Evolutionary conservation across 2,329 filamentous ascomycete species (phyloP).

Genomic region (Xylariomycetidae sp.): DNA sequence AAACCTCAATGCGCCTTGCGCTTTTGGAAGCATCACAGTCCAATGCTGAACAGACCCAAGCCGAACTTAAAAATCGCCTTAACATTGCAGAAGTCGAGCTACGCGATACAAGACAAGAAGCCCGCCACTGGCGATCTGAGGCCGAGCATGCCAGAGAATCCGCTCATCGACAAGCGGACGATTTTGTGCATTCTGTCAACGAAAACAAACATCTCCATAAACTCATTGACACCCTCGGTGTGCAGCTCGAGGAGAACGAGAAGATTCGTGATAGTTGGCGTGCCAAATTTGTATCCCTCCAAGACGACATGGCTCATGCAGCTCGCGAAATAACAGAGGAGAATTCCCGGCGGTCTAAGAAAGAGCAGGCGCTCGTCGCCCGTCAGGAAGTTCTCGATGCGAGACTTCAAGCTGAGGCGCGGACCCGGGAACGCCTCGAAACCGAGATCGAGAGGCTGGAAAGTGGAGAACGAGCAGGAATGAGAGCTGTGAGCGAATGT

Average conservation of each 20-base stretch:
- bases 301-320: constrained; percentile 79
- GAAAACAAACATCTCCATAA: constrained; percentile 71
- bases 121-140: constrained; percentile 57
- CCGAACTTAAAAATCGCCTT: constrained; percentile 52
- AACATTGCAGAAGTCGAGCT: constrained; percentile 51
- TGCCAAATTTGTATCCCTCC: constrained; percentile 76
- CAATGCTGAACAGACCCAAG: constrained; percentile 48
- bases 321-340: constrained; percentile 78
- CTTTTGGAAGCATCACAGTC: constrained; percentile 64
- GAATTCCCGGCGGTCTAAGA: constrained; percentile 72
- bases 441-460: constrained; percentile 63
- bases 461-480: constrained; percentile 58
- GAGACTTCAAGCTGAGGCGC: constrained; percentile 69
- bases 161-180: constrained; percentile 43
- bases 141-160: constrained; percentile 54
- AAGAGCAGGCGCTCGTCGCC: constrained; percentile 73
- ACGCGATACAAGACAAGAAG: constrained; percentile 50
- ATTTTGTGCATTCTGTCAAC: constrained; percentile 43
- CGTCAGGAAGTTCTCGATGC: constrained; percentile 76
- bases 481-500: constrained; percentile 59
- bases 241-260: constrained; percentile 81
- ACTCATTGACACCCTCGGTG: constrained; percentile 67
- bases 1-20: constrained; percentile 57
- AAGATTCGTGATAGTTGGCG: constrained; percentile 80
- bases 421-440: constrained; percentile 63